Evolutionary conservation across 768 basidiomycete genomes (phyloP), one percentile per base, ranked within the genome.

Genomic region (Tylopilus vinaceipallidus): DNA sequence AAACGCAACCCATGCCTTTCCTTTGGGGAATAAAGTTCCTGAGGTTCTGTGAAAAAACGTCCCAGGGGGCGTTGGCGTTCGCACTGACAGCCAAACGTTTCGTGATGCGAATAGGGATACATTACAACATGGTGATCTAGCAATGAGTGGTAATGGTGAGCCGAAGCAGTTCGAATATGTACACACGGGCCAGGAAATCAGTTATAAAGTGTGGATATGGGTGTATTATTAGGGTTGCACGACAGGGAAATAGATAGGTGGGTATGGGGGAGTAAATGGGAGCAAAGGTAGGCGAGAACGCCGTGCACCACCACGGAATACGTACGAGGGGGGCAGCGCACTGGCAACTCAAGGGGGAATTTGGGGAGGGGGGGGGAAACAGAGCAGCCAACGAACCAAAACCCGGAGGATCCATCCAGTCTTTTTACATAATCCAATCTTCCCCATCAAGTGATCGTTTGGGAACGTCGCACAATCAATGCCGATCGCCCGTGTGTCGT

Each of bases 401-500:
- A 56, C 42, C 42, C 54, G 53, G 54, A 49, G 47, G 55, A 56
- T 63, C 63, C 63, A 26, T 61, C 64, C 63, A 13, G 52, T 40
- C 39, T 27, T 56, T 65, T 60, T 66, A 63, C 62, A 65, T 60
- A 63, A 56, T 54, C 52, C 52, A 50, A 34, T 42, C 39, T 45
- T 55, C 42, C 45, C 56, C 51, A 27, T 47, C 49, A 35, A 54
- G 44, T 48, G 33, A 6, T 29, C 27, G 12, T 48, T 35, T 9
- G 16, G 42, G 36, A 42, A 38, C 37, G 52, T 52, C 47, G 30
- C 45, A 40, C 45, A 42, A 47, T 58, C 49, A 61, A 35, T 57
- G 63, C 56, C 68, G 62, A 45, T 64, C 66, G 19, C 57, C 56
- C 35, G 61, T 47, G 51, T 63, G 63, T 49, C 64, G 49, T 47